Base-by-base conservation (phyloP, 176 grass and related monocot species). In the Bothriochloa decipiens region DNA sequence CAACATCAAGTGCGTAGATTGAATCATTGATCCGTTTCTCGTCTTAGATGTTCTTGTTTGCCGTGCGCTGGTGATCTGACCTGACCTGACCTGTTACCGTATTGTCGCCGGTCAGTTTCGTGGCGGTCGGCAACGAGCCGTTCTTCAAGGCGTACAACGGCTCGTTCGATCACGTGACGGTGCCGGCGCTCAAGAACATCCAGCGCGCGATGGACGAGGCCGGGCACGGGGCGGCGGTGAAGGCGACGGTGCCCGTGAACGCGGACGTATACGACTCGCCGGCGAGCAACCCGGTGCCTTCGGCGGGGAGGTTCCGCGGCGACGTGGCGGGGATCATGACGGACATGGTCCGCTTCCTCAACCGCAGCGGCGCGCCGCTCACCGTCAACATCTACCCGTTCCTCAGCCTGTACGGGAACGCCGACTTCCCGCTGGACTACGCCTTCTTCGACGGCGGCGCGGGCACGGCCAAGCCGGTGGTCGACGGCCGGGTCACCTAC, bases 241-340 rank as follows among this genome's bases (percentile, higher is more conserved):
- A 93, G 81, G 91, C 91, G 8, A 93, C 91, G 52, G 84, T 93
- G 8, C 94, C 93, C 10, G 76, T 93, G 37, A 96, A 93, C 85
- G 94, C 91, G 11, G 91, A 96, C 85, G 94, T 96, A 36, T 96
- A 93, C 84, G 84, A 96, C 73, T 96, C 91, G 8, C 91, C 89
- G 16, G 0, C 50, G 35, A 33, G 17, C 64, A 74, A 96, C 57
- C 94, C 94, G 1, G 81, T 96, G 8, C 91, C 94, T 4, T 96
- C 94, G 6, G 81, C 88, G 16, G 94, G 94, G 37, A 67, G 58
- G 85, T 96, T 92, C 86, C 88, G 91, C 1, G 69, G 35, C 14
- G 94, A 96, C 84, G 41, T 95, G 28, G 86, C 33, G 20, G 45
- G 81, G 29, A 1, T 45, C 25, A 91, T 96, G 74, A 14, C 78